Base-by-base conservation (phyloP, 1,139 yeast species). In the Candida albicans region DNA sequence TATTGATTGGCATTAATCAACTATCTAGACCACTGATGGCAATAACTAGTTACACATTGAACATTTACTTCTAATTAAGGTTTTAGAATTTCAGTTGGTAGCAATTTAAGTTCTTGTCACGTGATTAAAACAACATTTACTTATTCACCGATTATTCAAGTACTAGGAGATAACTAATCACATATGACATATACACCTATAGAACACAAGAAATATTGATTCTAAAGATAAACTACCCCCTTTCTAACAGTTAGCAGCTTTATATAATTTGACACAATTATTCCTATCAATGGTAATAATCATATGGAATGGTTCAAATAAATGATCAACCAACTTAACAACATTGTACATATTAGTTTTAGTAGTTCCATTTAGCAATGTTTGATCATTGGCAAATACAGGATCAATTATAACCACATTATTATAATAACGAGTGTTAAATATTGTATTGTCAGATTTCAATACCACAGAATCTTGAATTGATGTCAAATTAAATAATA, bases 261-360 rank as follows among this genome's bases (percentile, higher is more conserved):
- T 75, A 59, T 75, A 82, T 2, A 86, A 74, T 55, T 79, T 79
- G 33, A 86, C 69, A 7, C 66, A 66, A 0, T 95, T 95, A 37
- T 77, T 68, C 40, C 87, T 60, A 53, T 85, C 93, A 2, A 70
- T 87, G 1, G 85, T 70, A 1, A 86, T 65, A 6, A 85, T 59
- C 82, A 85, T 75, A 38, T 76, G 79, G 51, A 73, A 81, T 0
- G 93, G 91, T 13, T 62, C 60, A 9, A 60, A 48, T n/a, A 65
- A 54, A 13, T 76, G 52, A 0, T 72, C 75, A 10, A 84, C 61
- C 35, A 70, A 84, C 2, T 73, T 74, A 27, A 85, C 68, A 2
- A 67, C 55, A 49, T 83, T 87, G 37, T 52, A 18, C 3, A 5
- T 15, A 4, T 31, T 42, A 11, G 22, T 11, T 9, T 24, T 28